Base-by-base conservation (phyloP, 2,329 filamentous ascomycete species). In the Setomelanomma holmii region DNA sequence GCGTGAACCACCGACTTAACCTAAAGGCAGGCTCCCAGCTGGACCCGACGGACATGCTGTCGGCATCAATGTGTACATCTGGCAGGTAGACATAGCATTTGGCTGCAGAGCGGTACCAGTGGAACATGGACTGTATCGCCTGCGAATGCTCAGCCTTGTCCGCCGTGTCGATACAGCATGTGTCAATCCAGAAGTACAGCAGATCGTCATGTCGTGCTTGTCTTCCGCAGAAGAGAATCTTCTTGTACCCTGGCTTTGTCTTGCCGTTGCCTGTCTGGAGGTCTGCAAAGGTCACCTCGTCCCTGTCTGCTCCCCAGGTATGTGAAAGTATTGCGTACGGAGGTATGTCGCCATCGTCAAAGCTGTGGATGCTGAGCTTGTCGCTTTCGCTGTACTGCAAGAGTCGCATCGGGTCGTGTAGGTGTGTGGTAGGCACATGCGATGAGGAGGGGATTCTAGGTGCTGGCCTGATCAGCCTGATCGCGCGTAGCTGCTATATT, bases 191-290 rank as follows among this genome's bases (percentile, higher is more conserved):
- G 16, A 33, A 33, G 24, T 45, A 45, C 16, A 41, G 33, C 24
- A 54, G 38, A 14, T 43, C 43, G 27, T 55, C 53, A 4, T 38
- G 44, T 22, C 21, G 27, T 22, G 53, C 54, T 40, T 57, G 50
- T 45, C 53, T n/a, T 40, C 34, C 35, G 23, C 53, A 67, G 8
- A 51, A 52, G 21, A 23, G 41, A 43, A 58, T 53, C 36, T 56
- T 47, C 30, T 44, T 21, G 33, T 53, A 57, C 30, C 54, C 40
- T 17, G 24, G 19, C 41, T 51, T 51, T 20, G 16, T 8, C 40
- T 47, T 53, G 17, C 47, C 50, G 22, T n/a, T 40, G 34, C 49
- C 43, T 38, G 39, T 48, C 23, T 4, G 23, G 33, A 57, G 22
- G 34, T 57, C 46, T 12, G 45, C 34, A 30, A 57, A 50, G 40